Percentiles rank a stretch among this genome's conserved stretches.
Evolutionary conservation across 345 rosid genomes (phyloP).

Genomic region (Corymbia maculata): DNA sequence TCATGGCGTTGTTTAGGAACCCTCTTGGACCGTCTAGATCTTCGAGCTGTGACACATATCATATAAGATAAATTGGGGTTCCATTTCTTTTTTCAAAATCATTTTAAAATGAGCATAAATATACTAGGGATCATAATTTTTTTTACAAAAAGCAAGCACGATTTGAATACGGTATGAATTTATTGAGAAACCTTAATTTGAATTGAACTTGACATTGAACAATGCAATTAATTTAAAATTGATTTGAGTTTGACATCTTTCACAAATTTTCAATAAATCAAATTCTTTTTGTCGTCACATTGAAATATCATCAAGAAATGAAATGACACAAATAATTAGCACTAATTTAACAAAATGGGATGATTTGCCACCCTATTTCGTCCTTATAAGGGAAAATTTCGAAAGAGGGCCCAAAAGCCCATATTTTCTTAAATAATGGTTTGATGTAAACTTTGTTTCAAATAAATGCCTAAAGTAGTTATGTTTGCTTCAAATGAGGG

Average conservation of each 20-base stretch:
- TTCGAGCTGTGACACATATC: not conserved
- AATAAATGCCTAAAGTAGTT: no score
- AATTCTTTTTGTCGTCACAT: not conserved
- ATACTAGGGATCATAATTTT: not conserved
- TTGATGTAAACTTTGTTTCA: no score
- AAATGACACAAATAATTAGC: not conserved
- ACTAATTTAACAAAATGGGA: not conserved
- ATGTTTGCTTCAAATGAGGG: no score
- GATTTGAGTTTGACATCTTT: not conserved
- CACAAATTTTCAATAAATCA: not conserved
- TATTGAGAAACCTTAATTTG: not conserved
- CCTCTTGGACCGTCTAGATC: no score
- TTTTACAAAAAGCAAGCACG: not conserved
- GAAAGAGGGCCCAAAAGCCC: no score
- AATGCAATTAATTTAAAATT: fast-evolving
- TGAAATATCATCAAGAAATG: not conserved
- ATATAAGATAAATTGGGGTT: not conserved
- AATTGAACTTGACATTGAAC: not conserved
- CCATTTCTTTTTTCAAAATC: no score
- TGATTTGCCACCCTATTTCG: not conserved
- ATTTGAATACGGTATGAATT: not conserved
- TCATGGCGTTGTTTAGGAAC: no score
- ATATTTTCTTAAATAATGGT: no score
- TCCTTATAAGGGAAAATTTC: not conserved
- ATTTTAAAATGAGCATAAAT: not conserved